phyloP scores from a whole-genome alignment of 441 rosid species.

The Populus trichocarpa region DNA sequence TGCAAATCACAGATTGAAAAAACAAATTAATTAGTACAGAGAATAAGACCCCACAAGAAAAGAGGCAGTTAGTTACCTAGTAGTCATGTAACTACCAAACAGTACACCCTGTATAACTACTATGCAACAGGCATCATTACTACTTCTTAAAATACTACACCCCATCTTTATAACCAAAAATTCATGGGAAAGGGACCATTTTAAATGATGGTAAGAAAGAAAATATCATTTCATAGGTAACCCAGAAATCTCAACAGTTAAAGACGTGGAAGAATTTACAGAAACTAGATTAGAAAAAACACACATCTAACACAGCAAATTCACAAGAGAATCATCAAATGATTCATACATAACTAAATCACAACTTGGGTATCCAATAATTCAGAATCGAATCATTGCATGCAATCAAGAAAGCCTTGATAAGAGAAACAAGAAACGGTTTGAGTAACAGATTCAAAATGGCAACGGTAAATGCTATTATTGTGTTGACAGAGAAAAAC shows the following conservation, averaged over 20 bases:
- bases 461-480: background rate
- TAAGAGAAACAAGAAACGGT: background rate
- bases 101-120: background rate
- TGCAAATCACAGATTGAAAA: background rate
- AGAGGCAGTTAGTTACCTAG: background rate
- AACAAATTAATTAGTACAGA: background rate
- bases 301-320: background rate
- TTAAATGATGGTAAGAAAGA: background rate
- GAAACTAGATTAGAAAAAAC: background rate
- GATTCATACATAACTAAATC: constrained; percentile 1
- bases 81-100: background rate
- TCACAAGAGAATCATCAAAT: background rate
- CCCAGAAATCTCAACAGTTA: background rate
- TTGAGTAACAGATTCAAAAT: background rate
- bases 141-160: background rate
- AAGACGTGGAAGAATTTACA: background rate
- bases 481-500: background rate
- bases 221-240: background rate
- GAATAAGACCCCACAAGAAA: background rate
- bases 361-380: background rate
- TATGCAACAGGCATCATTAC: background rate
- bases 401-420: constrained; percentile 10
- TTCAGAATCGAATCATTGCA: constrained; percentile 25
- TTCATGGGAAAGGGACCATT: background rate
- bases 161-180: background rate